Evolutionary conservation across 1,284 basidiomycete genomes (phyloP), one percentile per base, ranked within the genome.

Genomic region (Pseudozyma sp.): DNA sequence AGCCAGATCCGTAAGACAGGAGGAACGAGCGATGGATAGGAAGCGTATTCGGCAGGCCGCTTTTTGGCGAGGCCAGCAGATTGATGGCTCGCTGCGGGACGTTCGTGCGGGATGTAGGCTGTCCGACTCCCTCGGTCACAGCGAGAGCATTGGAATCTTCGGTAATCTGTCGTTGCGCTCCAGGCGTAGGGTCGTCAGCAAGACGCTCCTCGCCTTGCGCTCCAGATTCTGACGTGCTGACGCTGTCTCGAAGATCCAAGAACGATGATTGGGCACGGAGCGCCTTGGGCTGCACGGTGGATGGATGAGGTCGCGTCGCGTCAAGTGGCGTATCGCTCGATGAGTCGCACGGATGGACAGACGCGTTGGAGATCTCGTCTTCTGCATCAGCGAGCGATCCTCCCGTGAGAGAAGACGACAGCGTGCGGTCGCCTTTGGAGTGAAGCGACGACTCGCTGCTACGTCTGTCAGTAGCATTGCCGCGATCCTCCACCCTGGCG

Each of bases 1-100:
- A 86, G 53, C 90, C 89, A 2, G 92, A 85, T 16, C 80, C 77
- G 71, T 73, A 83, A 17, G 75, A 61, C 16, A 83, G 66, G 37
- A 78, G 50, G 71, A 79, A 79, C 0, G 77, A 83, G 30, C 70
- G 69, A 64, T 82, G 81, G 10, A 76, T 58, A 14, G 76, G 74
- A 31, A 71, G 68, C 29, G 53, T 37, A 46, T 56, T 46, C 29
- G 53, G 54, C 42, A 60, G 10, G 42, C 45, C 52, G 14, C 53
- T 39, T 30, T 53, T 48, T 29, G 62, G 55, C 24, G 61, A 60
- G 13, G 53, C 14, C 13, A 45, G 40, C 46, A 37, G 7, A 16
- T 46, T 49, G 7, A 47, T 4, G 8, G 35, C 52, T 17, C 30
- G 39, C 19, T 13, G 49, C 5, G 19, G 29, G 8, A 24, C 29